Evolutionary conservation across 306 rosid species (phyloP).

Genomic region (Astragalus membranaceus): DNA sequence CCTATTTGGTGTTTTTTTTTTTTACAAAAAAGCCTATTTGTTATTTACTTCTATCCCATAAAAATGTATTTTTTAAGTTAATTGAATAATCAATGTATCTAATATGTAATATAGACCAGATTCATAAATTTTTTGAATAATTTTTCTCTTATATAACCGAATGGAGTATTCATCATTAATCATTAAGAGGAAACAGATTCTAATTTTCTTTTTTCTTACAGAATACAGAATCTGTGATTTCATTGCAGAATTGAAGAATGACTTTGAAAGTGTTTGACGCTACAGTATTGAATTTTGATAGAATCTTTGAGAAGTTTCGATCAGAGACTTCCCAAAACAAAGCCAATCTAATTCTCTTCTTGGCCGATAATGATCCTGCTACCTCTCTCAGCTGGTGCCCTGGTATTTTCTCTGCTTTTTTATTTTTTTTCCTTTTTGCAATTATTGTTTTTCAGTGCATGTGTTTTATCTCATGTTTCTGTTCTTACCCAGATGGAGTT

Average conservation of each 20-base stretch:
- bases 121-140: too few relatives aligned
- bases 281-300: conserved; percentile 47
- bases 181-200: too few relatives aligned
- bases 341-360: conserved; percentile 68
- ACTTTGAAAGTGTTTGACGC: conserved; percentile 58
- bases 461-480: neutral
- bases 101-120: too few relatives aligned
- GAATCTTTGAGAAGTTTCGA: conserved; percentile 57
- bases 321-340: conserved; percentile 47
- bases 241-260: conserved; percentile 33
- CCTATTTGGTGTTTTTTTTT: too few relatives aligned
- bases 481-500: neutral
- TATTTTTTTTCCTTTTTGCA: neutral
- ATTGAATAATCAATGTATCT: too few relatives aligned
- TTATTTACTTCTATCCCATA: too few relatives aligned
- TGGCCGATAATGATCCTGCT: conserved; percentile 79
- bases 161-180: too few relatives aligned
- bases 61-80: too few relatives aligned
- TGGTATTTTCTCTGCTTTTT: conserved; percentile 15
- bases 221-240: too few relatives aligned
- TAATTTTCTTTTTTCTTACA: too few relatives aligned
- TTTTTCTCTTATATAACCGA: too few relatives aligned
- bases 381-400: conserved; percentile 95
- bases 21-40: too few relatives aligned
- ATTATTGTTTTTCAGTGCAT: neutral